Conservation (phyloP, 2,329 filamentous ascomycete species). For the Blastomyces percursus region DNA sequence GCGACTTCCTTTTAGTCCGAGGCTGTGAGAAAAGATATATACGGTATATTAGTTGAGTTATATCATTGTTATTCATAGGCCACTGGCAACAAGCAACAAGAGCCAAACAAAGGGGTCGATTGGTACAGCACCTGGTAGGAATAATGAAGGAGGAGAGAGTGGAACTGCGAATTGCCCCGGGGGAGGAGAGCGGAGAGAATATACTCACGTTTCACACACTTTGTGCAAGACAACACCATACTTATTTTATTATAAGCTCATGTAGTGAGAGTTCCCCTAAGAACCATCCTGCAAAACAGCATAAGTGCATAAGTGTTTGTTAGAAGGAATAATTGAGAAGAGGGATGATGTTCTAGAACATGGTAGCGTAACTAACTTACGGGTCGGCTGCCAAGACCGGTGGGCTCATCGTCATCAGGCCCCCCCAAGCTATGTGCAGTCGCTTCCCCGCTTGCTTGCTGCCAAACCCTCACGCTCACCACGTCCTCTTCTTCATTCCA, state of each 20-base stretch:
- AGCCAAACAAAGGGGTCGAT: not conserved
- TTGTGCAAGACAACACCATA: not conserved
- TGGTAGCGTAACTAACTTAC: too few species aligned
- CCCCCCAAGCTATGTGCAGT: not conserved
- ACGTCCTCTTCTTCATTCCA: not conserved
- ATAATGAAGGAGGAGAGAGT: too few species aligned
- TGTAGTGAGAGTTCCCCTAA: not conserved
- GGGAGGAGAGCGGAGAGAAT: not conserved
- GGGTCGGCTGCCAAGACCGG: not conserved
- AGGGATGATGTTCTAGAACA: not conserved
- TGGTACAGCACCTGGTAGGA: not conserved
- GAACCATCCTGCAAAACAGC: not conserved
- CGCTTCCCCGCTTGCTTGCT: too few species aligned
- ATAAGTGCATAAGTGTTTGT: not conserved
- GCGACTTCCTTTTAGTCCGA: not conserved
- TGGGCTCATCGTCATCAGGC: not conserved
- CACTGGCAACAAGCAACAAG: not conserved
- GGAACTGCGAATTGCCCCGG: not conserved
- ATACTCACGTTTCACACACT: not conserved
- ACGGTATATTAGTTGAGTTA: not conserved
- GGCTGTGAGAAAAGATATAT: not conserved
- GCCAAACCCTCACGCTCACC: not conserved
- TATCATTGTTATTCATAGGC: not conserved
- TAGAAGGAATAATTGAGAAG: not conserved
- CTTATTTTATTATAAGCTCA: not conserved